phyloP scores from a whole-genome alignment of 345 rosid genomes.

The Heritiera fomes region DNA sequence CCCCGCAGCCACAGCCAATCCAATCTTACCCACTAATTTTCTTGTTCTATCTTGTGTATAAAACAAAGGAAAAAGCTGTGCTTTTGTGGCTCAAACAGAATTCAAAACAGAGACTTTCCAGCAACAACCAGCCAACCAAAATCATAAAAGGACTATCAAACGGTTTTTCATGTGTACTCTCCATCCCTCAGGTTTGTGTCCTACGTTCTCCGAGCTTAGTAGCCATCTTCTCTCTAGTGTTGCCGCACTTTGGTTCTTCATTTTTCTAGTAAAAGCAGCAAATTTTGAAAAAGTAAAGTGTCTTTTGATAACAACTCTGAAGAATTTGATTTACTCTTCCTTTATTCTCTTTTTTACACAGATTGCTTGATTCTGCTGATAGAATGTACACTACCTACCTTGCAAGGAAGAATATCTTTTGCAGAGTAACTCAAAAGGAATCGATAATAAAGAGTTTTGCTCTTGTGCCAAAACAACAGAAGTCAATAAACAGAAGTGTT shows the following conservation, averaged over 20 bases:
- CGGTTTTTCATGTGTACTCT: slow-evolving; percentile 14
- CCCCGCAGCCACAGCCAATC: not conserved
- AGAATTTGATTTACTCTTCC: not conserved
- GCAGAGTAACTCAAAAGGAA: not conserved
- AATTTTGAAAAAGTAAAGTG: not conserved
- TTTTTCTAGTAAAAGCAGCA: not conserved
- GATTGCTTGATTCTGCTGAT: slow-evolving; percentile 8
- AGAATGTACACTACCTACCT: not conserved
- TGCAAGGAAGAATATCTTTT: slow-evolving; percentile 5
- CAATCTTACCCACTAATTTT: not conserved
- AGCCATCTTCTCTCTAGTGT: not conserved
- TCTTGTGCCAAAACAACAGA: not conserved
- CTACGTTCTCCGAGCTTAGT: not conserved
- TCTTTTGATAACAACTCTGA: not conserved
- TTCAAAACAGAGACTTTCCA: slow-evolving; percentile 31
- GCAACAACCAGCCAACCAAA: slow-evolving; percentile 19
- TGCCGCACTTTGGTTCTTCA: slow-evolving; percentile 9
- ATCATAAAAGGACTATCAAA: not conserved
- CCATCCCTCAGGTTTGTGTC: slow-evolving; percentile 4
- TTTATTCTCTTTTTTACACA: not conserved
- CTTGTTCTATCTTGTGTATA: not conserved
- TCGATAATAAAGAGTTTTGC: not conserved
- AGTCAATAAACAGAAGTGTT: not conserved
- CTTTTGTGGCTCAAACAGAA: slow-evolving; percentile 20
- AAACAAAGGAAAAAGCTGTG: slow-evolving; percentile 16